Conservation (phyloP, 768 basidiomycete genomes). For the Lentinula detonsa region DNA sequence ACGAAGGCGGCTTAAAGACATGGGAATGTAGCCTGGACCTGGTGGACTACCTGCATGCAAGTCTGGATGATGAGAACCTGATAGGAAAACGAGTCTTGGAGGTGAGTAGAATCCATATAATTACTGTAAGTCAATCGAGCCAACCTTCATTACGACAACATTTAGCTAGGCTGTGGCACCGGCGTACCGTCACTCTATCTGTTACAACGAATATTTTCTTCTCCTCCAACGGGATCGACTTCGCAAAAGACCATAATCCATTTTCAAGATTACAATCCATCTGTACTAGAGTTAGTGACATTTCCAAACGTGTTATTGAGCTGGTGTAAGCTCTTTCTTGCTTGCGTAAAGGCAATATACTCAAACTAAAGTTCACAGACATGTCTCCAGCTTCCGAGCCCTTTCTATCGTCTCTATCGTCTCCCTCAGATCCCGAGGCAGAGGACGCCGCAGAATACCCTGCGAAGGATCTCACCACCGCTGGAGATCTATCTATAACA, state of each 20-base stretch:
- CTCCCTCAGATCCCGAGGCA: slow-evolving; percentile 21
- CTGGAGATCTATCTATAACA: slow-evolving; percentile 64
- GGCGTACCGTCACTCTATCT: slow-evolving; percentile 78
- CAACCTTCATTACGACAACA: too few relatives aligned
- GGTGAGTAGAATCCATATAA: slow-evolving; percentile 32
- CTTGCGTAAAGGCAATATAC: background rate
- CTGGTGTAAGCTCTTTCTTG: slow-evolving; percentile 59
- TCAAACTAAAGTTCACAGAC: slow-evolving; percentile 32
- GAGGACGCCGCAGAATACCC: slow-evolving; percentile 13
- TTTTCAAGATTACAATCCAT: slow-evolving; percentile 88
- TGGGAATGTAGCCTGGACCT: slow-evolving; percentile 96
- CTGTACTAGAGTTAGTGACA: slow-evolving; percentile 74
- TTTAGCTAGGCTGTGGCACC: slow-evolving; percentile 89
- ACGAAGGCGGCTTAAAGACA: slow-evolving; percentile 95
- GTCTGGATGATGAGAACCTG: slow-evolving; percentile 19
- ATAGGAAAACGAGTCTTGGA: slow-evolving; percentile 62
- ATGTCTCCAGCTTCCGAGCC: slow-evolving; percentile 49
- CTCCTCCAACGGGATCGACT: slow-evolving; percentile 6
- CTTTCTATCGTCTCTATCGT: slow-evolving; percentile 27
- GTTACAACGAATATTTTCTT: slow-evolving; percentile 53
- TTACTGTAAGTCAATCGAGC: too few relatives aligned
- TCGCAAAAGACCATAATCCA: slow-evolving; percentile 49
- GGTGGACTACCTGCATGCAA: slow-evolving; percentile 51
- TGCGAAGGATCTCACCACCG: slow-evolving; percentile 22
- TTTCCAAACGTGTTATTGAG: slow-evolving; percentile 72